Conservation (phyloP, 2,329 filamentous ascomycete species). For the Colletotrichum sp. region DNA sequence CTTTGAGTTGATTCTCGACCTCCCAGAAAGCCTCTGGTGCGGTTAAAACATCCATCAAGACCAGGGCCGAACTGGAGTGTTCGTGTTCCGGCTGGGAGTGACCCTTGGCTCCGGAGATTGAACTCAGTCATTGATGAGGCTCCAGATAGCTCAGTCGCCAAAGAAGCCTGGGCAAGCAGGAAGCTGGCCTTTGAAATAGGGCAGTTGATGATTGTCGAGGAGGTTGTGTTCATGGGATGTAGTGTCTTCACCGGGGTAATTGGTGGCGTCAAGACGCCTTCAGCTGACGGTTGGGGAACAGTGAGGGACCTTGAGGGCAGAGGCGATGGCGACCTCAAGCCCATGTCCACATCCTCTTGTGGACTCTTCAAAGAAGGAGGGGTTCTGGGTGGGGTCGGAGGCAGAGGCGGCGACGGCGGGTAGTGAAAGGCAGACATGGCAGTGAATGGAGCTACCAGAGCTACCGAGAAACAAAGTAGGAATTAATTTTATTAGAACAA, state of each 20-base stretch:
- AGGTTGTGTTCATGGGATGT: neutral
- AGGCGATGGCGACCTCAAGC: neutral
- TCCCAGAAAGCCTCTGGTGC: slow-evolving; percentile 1
- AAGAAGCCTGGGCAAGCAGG: slow-evolving; percentile 8
- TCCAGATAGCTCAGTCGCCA: neutral
- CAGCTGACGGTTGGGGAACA: neutral
- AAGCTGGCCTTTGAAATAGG: slow-evolving; percentile 15
- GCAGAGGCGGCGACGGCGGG: neutral
- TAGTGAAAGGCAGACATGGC: neutral
- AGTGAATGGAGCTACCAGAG: neutral
- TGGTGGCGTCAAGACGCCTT: neutral
- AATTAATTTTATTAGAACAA: neutral
- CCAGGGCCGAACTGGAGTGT: slow-evolving; percentile 7
- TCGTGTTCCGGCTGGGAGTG: neutral
- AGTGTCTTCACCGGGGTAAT: neutral
- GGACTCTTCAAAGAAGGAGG: neutral
- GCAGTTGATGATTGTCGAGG: neutral
- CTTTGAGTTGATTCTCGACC: neutral
- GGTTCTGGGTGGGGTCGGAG: neutral
- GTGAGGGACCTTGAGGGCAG: neutral
- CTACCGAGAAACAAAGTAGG: neutral
- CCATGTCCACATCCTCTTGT: neutral
- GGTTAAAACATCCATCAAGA: slow-evolving; percentile 9
- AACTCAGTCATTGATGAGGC: neutral
- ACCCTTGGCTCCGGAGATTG: neutral